phyloP scores from a whole-genome alignment of 768 basidiomycete genomes.

The Naganishia vaughanmartiniae region DNA sequence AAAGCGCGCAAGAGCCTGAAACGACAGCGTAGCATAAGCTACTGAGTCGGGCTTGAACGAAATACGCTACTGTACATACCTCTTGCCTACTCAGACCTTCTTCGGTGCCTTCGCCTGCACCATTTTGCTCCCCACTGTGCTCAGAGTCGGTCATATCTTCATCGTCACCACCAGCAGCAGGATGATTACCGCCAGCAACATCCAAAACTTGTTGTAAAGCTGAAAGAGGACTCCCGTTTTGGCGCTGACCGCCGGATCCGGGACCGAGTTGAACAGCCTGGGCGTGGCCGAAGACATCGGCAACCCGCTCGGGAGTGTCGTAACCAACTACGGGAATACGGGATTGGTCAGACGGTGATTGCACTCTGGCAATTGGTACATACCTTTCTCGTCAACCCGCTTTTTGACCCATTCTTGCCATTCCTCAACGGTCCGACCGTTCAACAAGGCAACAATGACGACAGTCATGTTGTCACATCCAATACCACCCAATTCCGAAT shows the following conservation, averaged over 20 bases:
- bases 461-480: slow-evolving; percentile 99
- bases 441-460: slow-evolving; percentile 79
- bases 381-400: slow-evolving; percentile 65
- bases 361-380: slow-evolving; percentile 22
- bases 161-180: slow-evolving; percentile 58
- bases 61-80: not conserved
- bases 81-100: slow-evolving; percentile 28
- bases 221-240: slow-evolving; percentile 53
- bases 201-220: slow-evolving; percentile 61
- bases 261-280: slow-evolving; percentile 25
- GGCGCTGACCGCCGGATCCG: slow-evolving; percentile 47
- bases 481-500: slow-evolving; percentile 86
- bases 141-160: slow-evolving; percentile 50
- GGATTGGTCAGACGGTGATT: not conserved
- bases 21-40: not conserved
- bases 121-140: slow-evolving; percentile 15
- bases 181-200: slow-evolving; percentile 67
- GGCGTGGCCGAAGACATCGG: slow-evolving; percentile 59
- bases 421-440: slow-evolving; percentile 81
- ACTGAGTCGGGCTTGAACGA: not conserved
- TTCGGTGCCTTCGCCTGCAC: not conserved
- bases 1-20: slow-evolving; percentile 26
- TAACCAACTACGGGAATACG: slow-evolving; percentile 60
- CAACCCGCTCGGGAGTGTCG: slow-evolving; percentile 69
- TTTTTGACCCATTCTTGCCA: slow-evolving; percentile 89